Evolutionary conservation across 371 early-diverging fungal genomes (phyloP).

Genomic region (Rhizomucor miehei): DNA sequence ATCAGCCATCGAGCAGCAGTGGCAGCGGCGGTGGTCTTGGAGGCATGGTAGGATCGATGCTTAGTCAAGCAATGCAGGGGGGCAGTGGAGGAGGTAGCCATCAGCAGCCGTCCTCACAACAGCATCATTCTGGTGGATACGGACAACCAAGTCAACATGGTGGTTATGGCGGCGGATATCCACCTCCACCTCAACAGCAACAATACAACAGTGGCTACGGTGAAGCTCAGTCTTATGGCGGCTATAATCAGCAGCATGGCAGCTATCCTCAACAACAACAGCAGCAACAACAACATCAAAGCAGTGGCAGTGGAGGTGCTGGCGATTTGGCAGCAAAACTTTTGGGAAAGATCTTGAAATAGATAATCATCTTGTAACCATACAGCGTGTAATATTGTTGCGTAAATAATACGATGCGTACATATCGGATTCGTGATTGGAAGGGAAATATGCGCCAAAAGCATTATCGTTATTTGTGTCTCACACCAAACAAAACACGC

Average conservation of each 20-base stretch:
- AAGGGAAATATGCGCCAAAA: no score
- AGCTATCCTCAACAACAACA: conserved; percentile 17
- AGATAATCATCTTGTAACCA: no score
- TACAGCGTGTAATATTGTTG: no score
- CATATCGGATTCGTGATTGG: no score
- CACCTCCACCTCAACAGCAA: no score
- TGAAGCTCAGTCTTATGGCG: no score
- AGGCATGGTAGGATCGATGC: conserved; percentile 28
- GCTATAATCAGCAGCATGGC: not conserved
- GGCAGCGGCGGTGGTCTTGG: conserved; percentile 20
- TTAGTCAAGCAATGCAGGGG: conserved; percentile 10
- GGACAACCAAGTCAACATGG: no score
- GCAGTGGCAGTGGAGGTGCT: conserved; percentile 1
- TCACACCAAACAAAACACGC: no score
- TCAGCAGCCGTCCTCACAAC: conserved; percentile 11
- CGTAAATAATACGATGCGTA: no score
- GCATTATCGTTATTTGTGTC: no score
- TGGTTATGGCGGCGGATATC: no score
- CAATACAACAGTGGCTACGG: no score
- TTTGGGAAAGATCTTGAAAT: not conserved
- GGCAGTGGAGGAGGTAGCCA: conserved; percentile 9
- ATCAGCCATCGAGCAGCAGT: conserved; percentile 14
- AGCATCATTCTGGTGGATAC: not conserved
- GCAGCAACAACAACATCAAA: conserved; percentile 3
- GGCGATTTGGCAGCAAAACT: not conserved